These are phyloP conservation scores for Pseudozyma sp. DNA, from an alignment of 1,284 basidiomycete genomes.

Conservation along the genomic window DNA sequence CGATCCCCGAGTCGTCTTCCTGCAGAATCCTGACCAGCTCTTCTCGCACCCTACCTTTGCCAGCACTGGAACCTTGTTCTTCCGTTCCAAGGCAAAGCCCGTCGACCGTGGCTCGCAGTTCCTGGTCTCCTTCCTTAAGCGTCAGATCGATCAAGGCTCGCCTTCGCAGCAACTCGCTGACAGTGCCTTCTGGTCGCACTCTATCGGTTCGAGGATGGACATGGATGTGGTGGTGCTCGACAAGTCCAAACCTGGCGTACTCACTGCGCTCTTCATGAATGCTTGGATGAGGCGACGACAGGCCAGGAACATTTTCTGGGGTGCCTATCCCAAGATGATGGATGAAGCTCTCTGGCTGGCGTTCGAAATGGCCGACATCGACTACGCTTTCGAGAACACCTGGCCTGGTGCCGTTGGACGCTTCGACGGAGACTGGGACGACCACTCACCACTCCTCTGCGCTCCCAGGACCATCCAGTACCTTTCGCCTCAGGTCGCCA, in stretches of 20 bases:
- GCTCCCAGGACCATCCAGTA: constrained; percentile 37
- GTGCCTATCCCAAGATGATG: constrained; percentile 29
- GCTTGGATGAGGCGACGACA: constrained; percentile 33
- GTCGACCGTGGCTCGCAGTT: constrained; percentile 35
- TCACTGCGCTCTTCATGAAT: constrained; percentile 41
- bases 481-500: constrained; percentile 33
- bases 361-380: constrained; percentile 35
- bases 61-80: constrained; percentile 43
- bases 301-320: constrained; percentile 33
- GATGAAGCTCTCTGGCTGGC: constrained; percentile 42
- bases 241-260: constrained; percentile 39
- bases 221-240: constrained; percentile 46
- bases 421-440: constrained; percentile 45
- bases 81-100: constrained; percentile 39
- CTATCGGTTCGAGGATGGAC: constrained; percentile 40
- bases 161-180: constrained; percentile 31
- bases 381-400: constrained; percentile 44
- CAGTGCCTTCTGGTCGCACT: constrained; percentile 34
- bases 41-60: constrained; percentile 33
- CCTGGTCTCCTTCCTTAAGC: constrained; percentile 47
- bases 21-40: constrained; percentile 30
- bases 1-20: constrained; percentile 47
- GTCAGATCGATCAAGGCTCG: constrained; percentile 38
- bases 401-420: constrained; percentile 44
- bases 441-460: constrained; percentile 38